Conservation (phyloP, 108 stramenopile species). For the Cyclostephanos invisitatus region DNA sequence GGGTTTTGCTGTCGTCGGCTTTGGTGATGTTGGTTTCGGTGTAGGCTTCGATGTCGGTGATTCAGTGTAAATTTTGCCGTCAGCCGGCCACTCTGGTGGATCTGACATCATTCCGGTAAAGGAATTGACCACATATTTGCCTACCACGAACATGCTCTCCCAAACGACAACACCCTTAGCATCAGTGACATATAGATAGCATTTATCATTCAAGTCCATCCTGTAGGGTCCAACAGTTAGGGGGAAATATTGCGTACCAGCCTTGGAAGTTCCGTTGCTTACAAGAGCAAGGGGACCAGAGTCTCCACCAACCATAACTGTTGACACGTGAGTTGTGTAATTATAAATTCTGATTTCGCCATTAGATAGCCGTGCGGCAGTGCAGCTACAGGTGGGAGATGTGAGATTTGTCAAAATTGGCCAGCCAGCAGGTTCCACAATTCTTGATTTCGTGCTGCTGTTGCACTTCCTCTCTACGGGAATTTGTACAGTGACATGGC, state of each 20-base stretch:
- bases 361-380: background rate
- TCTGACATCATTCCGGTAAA: background rate
- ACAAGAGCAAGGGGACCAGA: background rate
- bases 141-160: background rate
- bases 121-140: background rate
- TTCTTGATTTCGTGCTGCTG: background rate
- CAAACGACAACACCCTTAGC: background rate
- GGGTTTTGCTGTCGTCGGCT: background rate
- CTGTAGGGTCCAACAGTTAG: background rate
- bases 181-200: slow-evolving; percentile 8
- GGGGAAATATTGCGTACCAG: background rate
- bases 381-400: background rate
- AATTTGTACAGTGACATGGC: background rate
- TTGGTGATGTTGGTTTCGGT: background rate
- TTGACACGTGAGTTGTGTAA: background rate
- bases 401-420: background rate
- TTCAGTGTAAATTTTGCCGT: background rate
- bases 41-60: background rate
- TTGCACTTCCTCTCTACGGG: background rate
- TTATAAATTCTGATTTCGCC: background rate
- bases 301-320: background rate
- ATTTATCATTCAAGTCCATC: background rate
- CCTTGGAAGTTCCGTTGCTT: background rate
- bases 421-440: background rate
- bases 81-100: background rate